Evolutionary conservation across 208 protist species (phyloP), one percentile per base, ranked within the genome.

Genomic region (Crithidia thermophila): DNA sequence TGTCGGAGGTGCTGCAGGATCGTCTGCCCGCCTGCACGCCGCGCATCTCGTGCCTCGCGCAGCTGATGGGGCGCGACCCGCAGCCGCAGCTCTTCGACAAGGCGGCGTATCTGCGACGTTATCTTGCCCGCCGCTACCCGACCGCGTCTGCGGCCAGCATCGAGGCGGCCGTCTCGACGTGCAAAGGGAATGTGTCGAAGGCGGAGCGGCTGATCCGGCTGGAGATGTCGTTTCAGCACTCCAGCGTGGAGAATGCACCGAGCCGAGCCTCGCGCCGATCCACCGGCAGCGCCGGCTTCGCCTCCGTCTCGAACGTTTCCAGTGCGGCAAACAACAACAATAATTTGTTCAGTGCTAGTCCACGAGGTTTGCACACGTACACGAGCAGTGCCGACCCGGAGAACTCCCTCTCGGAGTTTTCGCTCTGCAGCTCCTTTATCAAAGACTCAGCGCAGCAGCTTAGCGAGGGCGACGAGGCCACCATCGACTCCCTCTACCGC

Each of bases 41-140:
- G 6, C 63, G 66, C 39, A 64, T 77, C 23, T 18, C 52, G 25
- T 74, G 63, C 49, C 59, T 77, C 3, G 37, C 49, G 39, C 42
- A 67, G 34, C 63, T 77, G n/a, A 9, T 77, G 1, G 50, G 43
- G 30, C 67, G 47, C 56, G 77, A 67, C 25, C 58, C 39, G 13
- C 28, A 31, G 21, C 45, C 34, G 58, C n/a, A 43, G 4, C 43
- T 42, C 34, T 79, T 79, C 30, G 73, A 72, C 55, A 55, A 33
- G 37, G 14, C 28, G 14, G 43, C 34, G 4, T 77, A 68, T 50
- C 68, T 68, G 31, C 53, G 43, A 0, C 20, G 42, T 10, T 79
- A 79, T 51, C 71, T 79, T n/a, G 51, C 67, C 0, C 49, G 73
- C 2, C 67, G 72, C 21, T 72, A 83, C 42, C 72, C 66, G 4